Conservation (phyloP, 352 stramenopile species). For the Peronospora belbahrii region DNA sequence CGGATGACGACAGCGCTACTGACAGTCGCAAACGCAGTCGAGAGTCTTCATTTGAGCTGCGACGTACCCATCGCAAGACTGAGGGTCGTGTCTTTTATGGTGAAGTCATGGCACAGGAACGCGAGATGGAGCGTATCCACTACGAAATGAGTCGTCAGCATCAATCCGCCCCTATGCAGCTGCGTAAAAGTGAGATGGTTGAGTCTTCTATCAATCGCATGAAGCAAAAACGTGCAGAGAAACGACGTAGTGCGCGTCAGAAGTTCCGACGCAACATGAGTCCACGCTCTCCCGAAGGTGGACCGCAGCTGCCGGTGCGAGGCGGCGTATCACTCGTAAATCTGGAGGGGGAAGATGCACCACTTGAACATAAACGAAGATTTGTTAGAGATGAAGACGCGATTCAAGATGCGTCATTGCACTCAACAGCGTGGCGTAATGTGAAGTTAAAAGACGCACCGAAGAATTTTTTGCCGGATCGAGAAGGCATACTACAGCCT, state of each 20-base stretch:
- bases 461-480: constrained; percentile 35
- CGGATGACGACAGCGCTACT: constrained; percentile 1
- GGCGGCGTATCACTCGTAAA: not conserved
- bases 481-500: constrained; percentile 15
- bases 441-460: constrained; percentile 28
- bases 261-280: constrained; percentile 39
- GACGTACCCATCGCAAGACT: constrained; percentile 21
- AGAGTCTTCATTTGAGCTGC: constrained; percentile 4
- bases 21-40: constrained; percentile 9
- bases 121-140: constrained; percentile 38
- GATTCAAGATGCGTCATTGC: constrained; percentile 35
- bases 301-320: no score
- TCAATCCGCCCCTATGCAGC: not conserved
- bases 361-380: constrained; percentile 1
- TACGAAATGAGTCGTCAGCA: constrained; percentile 25
- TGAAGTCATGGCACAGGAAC: constrained; percentile 49
- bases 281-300: constrained; percentile 37
- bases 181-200: constrained; percentile 42
- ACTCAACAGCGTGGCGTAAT: constrained; percentile 62
- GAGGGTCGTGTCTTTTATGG: constrained; percentile 37
- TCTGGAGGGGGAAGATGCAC: not conserved
- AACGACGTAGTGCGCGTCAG: constrained; percentile 40
- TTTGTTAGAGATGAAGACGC: constrained; percentile 33
- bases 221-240: constrained; percentile 46
- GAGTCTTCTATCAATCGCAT: constrained; percentile 10